Percentiles rank a stretch among this genome's conserved stretches.
These are phyloP conservation scores for Botrytis sinoallii DNA, from an alignment of 2,329 filamentous ascomycete species.

Conservation along the genomic window DNA sequence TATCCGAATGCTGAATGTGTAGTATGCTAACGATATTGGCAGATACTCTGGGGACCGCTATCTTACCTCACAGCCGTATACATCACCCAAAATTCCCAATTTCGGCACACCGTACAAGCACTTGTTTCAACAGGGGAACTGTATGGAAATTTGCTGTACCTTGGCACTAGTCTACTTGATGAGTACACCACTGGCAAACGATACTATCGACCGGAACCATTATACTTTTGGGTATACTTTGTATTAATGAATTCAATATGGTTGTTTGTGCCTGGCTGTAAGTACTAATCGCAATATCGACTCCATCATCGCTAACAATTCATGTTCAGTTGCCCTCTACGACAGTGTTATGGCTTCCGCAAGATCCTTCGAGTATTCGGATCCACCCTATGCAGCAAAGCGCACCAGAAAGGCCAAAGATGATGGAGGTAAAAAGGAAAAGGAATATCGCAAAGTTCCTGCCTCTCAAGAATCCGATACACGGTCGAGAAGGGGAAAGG, in stretches of 20 bases:
- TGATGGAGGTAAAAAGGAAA: not conserved
- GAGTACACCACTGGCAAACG: constrained; percentile 44
- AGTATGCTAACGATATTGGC: constrained; percentile 10
- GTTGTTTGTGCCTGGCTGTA: constrained; percentile 54
- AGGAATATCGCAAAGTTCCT: constrained; percentile 7
- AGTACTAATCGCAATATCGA: constrained; percentile 30
- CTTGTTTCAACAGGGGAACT: constrained; percentile 37
- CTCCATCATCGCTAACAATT: not conserved
- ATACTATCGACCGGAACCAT: constrained; percentile 56
- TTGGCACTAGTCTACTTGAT: constrained; percentile 54
- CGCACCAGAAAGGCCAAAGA: not conserved
- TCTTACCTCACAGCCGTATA: constrained; percentile 48
- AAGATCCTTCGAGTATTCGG: constrained; percentile 26
- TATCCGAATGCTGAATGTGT: not conserved
- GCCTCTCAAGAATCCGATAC: constrained; percentile 3
- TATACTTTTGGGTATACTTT: constrained; percentile 65
- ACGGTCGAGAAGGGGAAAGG: constrained; percentile 7
- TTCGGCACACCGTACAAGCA: constrained; percentile 50
- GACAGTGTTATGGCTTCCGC: constrained; percentile 30
- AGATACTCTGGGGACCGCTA: constrained; percentile 59
- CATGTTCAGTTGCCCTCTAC: constrained; percentile 23
- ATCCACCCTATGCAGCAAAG: not conserved
- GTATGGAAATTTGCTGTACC: constrained; percentile 58
- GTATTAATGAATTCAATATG: constrained; percentile 59
- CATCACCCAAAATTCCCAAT: constrained; percentile 45